Conservation (phyloP, 352 stramenopile species). For the Pythium apleroticum region DNA sequence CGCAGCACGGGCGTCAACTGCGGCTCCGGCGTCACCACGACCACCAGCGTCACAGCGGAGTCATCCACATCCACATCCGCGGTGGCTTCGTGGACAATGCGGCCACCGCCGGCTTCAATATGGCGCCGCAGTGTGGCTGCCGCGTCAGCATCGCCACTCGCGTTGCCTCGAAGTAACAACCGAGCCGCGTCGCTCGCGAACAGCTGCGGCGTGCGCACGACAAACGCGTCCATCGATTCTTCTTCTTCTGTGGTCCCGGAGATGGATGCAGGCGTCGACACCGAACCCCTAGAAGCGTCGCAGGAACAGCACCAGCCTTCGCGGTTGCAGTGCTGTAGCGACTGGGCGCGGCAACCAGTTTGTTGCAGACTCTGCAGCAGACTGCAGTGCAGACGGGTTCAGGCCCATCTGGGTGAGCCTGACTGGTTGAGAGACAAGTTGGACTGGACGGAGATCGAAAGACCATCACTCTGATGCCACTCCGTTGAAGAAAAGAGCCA, state of each 20-base stretch:
- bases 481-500: slow-evolving; percentile 8
- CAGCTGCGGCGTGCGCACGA: slow-evolving; percentile 38
- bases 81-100: neutral
- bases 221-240: slow-evolving; percentile 58
- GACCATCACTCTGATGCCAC: slow-evolving; percentile 3
- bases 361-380: too few relatives aligned
- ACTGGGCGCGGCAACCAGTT: slow-evolving; percentile 2
- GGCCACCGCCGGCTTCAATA: slow-evolving; percentile 1
- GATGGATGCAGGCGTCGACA: slow-evolving; percentile 2
- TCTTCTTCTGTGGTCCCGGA: slow-evolving; percentile 3
- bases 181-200: slow-evolving; percentile 29
- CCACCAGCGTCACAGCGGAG: slow-evolving; percentile 10
- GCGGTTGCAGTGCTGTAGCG: neutral
- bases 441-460: neutral
- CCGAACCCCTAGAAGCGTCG: neutral
- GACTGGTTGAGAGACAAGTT: neutral
- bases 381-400: neutral
- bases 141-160: neutral
- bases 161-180: slow-evolving; percentile 18
- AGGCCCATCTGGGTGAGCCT: neutral
- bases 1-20: neutral
- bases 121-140: neutral
- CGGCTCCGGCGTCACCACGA: slow-evolving; percentile 5
- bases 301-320: neutral
- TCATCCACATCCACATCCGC: neutral